Evolutionary conservation across 2,329 filamentous ascomycete genomes (phyloP), one percentile per base, ranked within the genome.

Genomic region (Ophiognomonia clavigignenti-juglandacearum): DNA sequence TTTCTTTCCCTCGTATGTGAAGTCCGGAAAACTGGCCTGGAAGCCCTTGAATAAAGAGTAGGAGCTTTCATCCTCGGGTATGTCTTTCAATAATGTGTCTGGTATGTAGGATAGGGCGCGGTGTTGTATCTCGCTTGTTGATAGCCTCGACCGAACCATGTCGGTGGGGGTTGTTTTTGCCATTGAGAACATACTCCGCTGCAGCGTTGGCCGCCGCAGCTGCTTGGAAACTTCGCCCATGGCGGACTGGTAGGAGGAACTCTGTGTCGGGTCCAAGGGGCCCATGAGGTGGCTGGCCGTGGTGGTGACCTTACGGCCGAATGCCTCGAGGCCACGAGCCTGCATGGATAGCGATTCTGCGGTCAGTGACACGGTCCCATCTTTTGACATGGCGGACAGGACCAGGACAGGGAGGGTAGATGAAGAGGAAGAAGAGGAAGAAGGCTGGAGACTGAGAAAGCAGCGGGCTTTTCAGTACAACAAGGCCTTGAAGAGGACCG

Each of bases 41-140:
- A 98, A 98, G 55, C 93, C 93, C 66, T 98, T 88, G 65, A 98
- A 97, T 37, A 98, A 75, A 34, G 91, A 96, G 70, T 95, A 98
- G 14, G 83, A 74, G 66, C 88, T 95, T 19, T 85, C 83, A 62
- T 85, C 79, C 51, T 95, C 89, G 56, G 93, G 93, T 42, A 96
- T 92, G 63, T 96, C 91, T 56, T 75, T 74, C 39, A 98, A 80
- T 56, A 98, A 78, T 53, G 96, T 91, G 67, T 98, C 92, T 41
- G 93, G 83, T 29, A 98, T 75, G 62, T 87, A 91, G 37, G 89
- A 84, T 47, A 97, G 71, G 39, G 93, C 93, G 56, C 93, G 87
- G 58, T 95, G 91, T 67, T 96, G 90, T 58, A 97, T 97, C 71
- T 98, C 93, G 55, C 82, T 75, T 18, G 88, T 86, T 35, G 90